A percentile compares a stretch with the other conserved stretches of the same genome.
Conservation (phyloP, 73 alveolate species). For the Paraurostyla sp. region DNA sequence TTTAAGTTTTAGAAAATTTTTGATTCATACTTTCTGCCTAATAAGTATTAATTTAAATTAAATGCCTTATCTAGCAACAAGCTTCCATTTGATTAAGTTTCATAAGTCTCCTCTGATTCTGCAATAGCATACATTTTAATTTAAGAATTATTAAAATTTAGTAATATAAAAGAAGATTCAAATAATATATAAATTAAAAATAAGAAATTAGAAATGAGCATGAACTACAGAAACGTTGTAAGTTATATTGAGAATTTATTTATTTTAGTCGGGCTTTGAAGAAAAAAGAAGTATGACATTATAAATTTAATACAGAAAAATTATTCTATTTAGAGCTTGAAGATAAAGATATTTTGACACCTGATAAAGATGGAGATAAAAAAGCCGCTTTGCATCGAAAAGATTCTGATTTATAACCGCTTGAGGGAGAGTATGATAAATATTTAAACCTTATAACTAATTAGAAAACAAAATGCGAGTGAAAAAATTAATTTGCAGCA, state of each 20-base stretch:
- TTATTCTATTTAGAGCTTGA: conserved; percentile 33
- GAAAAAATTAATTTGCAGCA: conserved; percentile 79
- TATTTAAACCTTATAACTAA: background rate
- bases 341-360: conserved; percentile 50
- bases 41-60: no score
- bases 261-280: conserved; percentile 51
- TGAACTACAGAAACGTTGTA: conserved; percentile 50
- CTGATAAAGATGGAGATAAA: conserved; percentile 17
- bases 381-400: background rate
- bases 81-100: conserved; percentile 22
- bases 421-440: conserved; percentile 25
- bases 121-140: conserved; percentile 47
- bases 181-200: background rate
- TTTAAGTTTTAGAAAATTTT: conserved; percentile 11
- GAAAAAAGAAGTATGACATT: conserved; percentile 42
- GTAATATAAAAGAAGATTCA: background rate
- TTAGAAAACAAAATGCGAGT: conserved; percentile 70
- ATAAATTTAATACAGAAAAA: background rate
- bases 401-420: conserved; percentile 27
- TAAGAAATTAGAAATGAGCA: conserved; percentile 14
- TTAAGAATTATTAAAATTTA: no score
- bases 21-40: background rate
- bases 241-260: background rate
- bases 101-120: conserved; percentile 37
- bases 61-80: background rate